A percentile compares a stretch with the other conserved stretches of the same genome.
phyloP scores from a whole-genome alignment of 352 stramenopile genomes.

The Sclerospora graminicola region DNA sequence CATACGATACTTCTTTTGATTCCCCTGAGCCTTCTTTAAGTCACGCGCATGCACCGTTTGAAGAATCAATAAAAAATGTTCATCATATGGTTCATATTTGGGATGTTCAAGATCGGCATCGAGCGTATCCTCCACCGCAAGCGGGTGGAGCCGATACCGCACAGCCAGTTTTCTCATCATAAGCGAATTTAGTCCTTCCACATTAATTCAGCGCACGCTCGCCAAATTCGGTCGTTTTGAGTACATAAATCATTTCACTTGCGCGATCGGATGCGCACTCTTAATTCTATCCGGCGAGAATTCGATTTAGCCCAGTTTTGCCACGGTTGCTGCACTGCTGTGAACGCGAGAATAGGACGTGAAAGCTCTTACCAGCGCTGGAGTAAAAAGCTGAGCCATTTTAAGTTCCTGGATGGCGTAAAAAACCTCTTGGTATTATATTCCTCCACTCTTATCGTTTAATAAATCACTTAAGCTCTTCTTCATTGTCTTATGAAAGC shows the following conservation, averaged over 20 bases:
- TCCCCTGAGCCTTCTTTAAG: no score
- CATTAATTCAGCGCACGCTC: conserved; percentile 76
- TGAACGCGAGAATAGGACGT: conserved; percentile 11
- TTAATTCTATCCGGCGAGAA: no score
- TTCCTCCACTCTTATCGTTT: conserved; percentile 73
- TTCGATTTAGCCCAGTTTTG: conserved; percentile 53
- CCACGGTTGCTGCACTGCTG: conserved; percentile 4
- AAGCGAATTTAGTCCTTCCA: conserved; percentile 44
- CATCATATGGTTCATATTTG: conserved; percentile 83
- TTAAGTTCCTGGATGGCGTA: conserved; percentile 85
- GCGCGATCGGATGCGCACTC: conserved; percentile 54
- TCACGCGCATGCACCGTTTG: no score
- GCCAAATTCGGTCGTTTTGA: conserved; percentile 65
- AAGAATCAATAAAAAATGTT: conserved; percentile 78
- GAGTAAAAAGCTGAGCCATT: conserved; percentile 73
- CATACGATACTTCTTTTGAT: no score
- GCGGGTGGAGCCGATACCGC: conserved; percentile 68
- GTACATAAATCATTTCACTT: conserved; percentile 80
- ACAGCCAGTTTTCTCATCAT: conserved; percentile 65
- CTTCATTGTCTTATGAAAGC: no score
- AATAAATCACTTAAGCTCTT: conserved; percentile 63
- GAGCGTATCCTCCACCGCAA: conserved; percentile 78
- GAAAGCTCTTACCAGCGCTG: conserved; percentile 36
- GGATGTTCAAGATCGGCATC: conserved; percentile 68
- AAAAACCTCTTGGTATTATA: conserved; percentile 77